These are phyloP conservation scores for Syzygium jambos DNA, from an alignment of 345 rosid species.

Conservation along the genomic window DNA sequence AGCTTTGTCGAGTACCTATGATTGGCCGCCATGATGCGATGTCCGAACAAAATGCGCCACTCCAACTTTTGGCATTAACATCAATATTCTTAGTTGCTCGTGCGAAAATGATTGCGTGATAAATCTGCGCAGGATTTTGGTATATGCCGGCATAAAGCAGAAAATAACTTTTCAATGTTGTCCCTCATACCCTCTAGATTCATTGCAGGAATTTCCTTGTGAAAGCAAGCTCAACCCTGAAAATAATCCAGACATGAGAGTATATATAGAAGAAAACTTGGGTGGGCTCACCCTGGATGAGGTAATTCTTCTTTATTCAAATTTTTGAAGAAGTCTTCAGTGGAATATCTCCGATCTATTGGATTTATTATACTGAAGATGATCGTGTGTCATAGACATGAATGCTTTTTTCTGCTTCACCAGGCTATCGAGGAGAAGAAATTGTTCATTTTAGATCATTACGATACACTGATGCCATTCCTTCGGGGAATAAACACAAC, in stretches of 20 bases:
- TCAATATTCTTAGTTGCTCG: neutral
- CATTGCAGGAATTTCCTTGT: constrained; percentile 64
- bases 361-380: neutral
- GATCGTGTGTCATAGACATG: neutral
- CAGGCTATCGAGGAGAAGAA: constrained; percentile 56
- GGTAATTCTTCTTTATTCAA: constrained; percentile 16
- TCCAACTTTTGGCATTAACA: neutral
- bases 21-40: neutral
- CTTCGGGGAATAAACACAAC: constrained; percentile 60
- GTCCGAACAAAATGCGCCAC: neutral
- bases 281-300: constrained; percentile 43
- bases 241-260: constrained; percentile 38
- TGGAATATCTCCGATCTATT: neutral
- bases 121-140: neutral
- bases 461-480: constrained; percentile 74
- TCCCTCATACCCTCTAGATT: neutral
- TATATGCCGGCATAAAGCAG: neutral
- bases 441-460: constrained; percentile 77
- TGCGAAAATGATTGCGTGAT: neutral
- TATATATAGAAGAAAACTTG: constrained; percentile 36
- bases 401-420: neutral
- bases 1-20: neutral
- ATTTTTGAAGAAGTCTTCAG: neutral
- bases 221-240: constrained; percentile 51
- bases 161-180: neutral